Evolutionary conservation across 2,329 filamentous ascomycete genomes (phyloP).

Genomic region (Xylariaceae sp.): DNA sequence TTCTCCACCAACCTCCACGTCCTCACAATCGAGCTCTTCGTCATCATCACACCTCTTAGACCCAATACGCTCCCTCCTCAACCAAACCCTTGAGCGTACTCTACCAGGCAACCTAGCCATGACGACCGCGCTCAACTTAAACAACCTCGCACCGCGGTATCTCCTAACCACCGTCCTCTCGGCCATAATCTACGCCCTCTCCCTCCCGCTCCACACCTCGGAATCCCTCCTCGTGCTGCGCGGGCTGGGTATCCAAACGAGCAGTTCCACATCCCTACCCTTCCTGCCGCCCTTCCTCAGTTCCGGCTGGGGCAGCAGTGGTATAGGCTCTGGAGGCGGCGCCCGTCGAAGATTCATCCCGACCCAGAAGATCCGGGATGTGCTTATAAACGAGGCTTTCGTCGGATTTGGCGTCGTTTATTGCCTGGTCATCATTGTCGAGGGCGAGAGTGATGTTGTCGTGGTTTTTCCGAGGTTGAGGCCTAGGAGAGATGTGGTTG

Average conservation of each 20-base stretch:
- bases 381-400: conserved; percentile 94
- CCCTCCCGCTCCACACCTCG: conserved; percentile 52
- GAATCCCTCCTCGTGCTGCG: conserved; percentile 87
- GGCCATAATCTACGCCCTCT: conserved; percentile 40
- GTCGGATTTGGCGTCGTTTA: conserved; percentile 85
- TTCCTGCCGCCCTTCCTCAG: too few relatives aligned
- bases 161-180: conserved; percentile 37
- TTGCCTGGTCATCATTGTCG: conserved; percentile 85
- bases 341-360: conserved; percentile 65
- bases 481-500: conserved; percentile 69
- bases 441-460: conserved; percentile 81
- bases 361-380: conserved; percentile 85
- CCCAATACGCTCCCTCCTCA: conserved; percentile 16
- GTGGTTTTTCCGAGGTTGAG: conserved; percentile 89
- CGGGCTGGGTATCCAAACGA: conserved; percentile 87
- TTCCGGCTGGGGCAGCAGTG: too few relatives aligned
- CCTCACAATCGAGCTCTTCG: background rate
- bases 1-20: background rate
- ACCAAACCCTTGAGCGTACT: conserved; percentile 21
- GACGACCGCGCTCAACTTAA: conserved; percentile 30
- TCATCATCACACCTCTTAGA: conserved; percentile 6
- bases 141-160: conserved; percentile 36
- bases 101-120: conserved; percentile 20
- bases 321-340: too few relatives aligned
- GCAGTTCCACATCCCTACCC: conserved; percentile 38